phyloP scores from a whole-genome alignment of 345 rosid genomes.

The Pugionium cornutum region DNA sequence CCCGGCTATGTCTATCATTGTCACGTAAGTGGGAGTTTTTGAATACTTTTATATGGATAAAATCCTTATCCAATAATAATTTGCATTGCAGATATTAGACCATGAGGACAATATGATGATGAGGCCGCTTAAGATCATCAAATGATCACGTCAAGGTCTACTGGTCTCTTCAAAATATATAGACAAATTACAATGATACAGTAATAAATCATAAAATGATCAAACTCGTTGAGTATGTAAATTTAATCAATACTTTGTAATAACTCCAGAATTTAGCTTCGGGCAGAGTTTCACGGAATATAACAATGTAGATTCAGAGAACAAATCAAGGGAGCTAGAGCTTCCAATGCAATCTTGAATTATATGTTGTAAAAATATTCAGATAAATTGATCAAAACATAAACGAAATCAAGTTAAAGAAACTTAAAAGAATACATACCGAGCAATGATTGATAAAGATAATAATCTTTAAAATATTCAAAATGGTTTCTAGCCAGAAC shows the following conservation, averaged over 20 bases:
- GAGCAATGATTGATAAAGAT: constrained; percentile 3
- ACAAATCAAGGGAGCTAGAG: not conserved
- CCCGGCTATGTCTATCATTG: constrained; percentile 96
- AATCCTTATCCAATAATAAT: too few relatives aligned
- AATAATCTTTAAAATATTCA: constrained; percentile 19
- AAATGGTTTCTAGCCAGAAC: constrained; percentile 22
- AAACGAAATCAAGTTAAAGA: constrained; percentile 1
- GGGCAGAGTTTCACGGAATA: not conserved
- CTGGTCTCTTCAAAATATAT: not conserved
- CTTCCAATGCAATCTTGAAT: not conserved
- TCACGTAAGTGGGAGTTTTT: constrained; percentile 59
- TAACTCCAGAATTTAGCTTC: not conserved
- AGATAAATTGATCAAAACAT: not conserved
- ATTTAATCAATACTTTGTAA: not conserved
- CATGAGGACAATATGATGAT: constrained; percentile 94
- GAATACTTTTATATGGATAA: too few relatives aligned
- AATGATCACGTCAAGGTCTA: constrained; percentile 34
- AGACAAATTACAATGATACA: constrained; percentile 1
- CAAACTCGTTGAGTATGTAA: not conserved
- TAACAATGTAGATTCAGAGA: too few relatives aligned
- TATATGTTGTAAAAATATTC: not conserved
- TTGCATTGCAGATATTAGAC: constrained; percentile 63
- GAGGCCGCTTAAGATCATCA: constrained; percentile 68
- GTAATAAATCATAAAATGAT: not conserved
- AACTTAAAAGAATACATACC: not conserved